Base-by-base conservation (phyloP, 768 basidiomycete genomes). In the Auricularia sp. region DNA sequence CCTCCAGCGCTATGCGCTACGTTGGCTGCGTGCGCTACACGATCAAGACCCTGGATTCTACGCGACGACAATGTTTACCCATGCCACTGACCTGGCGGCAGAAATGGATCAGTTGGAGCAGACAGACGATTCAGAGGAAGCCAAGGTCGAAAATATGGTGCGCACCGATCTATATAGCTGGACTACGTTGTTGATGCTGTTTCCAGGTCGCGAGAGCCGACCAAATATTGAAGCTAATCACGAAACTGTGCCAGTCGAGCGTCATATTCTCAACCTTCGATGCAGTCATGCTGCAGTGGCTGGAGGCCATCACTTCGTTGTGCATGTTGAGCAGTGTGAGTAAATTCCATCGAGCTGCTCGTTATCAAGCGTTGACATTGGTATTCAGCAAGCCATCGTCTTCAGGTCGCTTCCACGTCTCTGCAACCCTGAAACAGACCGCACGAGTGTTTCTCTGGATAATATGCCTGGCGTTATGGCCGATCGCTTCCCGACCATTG, bases 21-120 rank as follows among this genome's bases (percentile, higher is more conserved):
- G 81, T 24, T 94, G 92, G 92, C 76, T 93, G 54, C 75, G 80
- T 35, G 85, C 87, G 44, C 73, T 92, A 33, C 87, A 90, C 72
- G 78, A 86, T 61, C 82, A 83, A 63, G 84, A 88, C 69, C 68
- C 81, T 21, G 73, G 72, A 1, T 71, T 78, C 7, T 93, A 89
- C 71, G 77, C 80, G 10, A 70, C 73, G 34, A 74, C 81, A 47
- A 44, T 89, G 2, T 89, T 82, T 65, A 81, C 85, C 6, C 73
- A 83, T 34, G 83, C 83, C 64, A 68, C 74, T 6, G 84, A 86
- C 67, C 68, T 79, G 34, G 79, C 82, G 2, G 74, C 75, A 36
- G 78, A 64, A 33, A 44, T 51, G 18, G 67, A 68, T 34, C 24
- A 62, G 13, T 36, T n/a, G 35, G 62, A 34, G 21, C n/a, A 29